Evolutionary conservation across 352 stramenopile species (phyloP), one percentile per base, ranked within the genome.

Genomic region (Phytophthora crassamura): DNA sequence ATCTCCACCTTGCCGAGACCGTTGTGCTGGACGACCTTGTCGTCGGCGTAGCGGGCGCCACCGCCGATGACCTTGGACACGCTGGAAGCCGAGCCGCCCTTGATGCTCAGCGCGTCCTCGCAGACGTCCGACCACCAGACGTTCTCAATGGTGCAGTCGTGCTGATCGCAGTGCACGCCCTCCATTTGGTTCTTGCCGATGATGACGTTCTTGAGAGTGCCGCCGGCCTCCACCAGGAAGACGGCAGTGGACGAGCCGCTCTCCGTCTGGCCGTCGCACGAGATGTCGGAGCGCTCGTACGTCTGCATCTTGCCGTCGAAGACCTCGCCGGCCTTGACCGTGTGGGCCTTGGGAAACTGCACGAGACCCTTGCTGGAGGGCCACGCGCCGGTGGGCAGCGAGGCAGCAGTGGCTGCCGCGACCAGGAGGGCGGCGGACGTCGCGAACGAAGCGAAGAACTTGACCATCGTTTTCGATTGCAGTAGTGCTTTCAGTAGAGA

Each of bases 41-140:
- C n/a, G n/a, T n/a, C n/a, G n/a, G n/a, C n/a, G n/a, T n/a, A n/a
- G n/a, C n/a, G n/a, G n/a, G n/a, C n/a, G n/a, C n/a, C n/a, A n/a
- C n/a, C n/a, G n/a, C n/a, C n/a, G n/a, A n/a, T n/a, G n/a, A n/a
- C n/a, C n/a, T n/a, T n/a, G n/a, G n/a, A n/a, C n/a, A n/a, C n/a
- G n/a, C n/a, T n/a, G n/a, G n/a, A n/a, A n/a, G n/a, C n/a, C n/a
- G n/a, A n/a, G n/a, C 63, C 63, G 36, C 48, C 48, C 40, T 67
- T 71, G 63, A 67, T 67, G 38, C 47, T 57, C 12, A 65, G 46
- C 7, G 63, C 63, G 36, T 67, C 56, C 38, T 71, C 63, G 22
- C 63, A 71, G 9, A 67, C 63, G 18, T 59, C 53, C 32, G 48
- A 33, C 45, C 45, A 57, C 30, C 47, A 54, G 14, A 41, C 47